Percentiles rank a stretch among this genome's conserved stretches.
These are phyloP conservation scores for Auriscalpium microsporum DNA, from an alignment of 768 basidiomycete species.

Conservation along the genomic window DNA sequence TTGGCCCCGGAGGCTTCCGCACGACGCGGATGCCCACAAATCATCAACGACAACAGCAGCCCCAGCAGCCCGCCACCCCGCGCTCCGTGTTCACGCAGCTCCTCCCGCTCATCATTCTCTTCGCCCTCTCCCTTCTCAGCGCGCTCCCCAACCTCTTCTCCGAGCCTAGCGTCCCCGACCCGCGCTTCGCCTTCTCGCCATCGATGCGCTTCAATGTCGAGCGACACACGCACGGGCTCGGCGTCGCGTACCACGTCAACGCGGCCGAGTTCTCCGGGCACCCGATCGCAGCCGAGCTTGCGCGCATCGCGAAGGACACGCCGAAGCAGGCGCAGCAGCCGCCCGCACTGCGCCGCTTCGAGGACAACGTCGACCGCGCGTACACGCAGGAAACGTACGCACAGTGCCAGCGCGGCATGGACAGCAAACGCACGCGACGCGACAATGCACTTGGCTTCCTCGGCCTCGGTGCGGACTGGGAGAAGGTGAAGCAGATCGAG, in stretches of 20 bases:
- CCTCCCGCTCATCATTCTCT: conserved; percentile 75
- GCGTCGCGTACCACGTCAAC: conserved; percentile 82
- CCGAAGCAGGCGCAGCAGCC: conserved; percentile 7
- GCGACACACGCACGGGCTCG: conserved; percentile 60
- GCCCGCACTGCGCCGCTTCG: conserved; percentile 52
- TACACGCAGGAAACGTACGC: conserved; percentile 65
- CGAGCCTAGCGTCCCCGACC: conserved; percentile 65
- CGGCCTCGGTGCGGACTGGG: conserved; percentile 89
- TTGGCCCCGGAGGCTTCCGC: conserved; percentile 79
- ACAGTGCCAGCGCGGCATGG: conserved; percentile 63
- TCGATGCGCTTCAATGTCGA: conserved; percentile 58
- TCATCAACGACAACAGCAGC: conserved; percentile 26
- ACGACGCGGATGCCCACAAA: conserved; percentile 48
- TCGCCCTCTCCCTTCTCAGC: conserved; percentile 76
- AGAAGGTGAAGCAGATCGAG: conserved; percentile 71
- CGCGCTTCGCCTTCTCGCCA: conserved; percentile 62
- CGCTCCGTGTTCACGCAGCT: conserved; percentile 69
- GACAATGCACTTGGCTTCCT: conserved; percentile 81
- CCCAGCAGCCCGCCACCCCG: conserved; percentile 36
- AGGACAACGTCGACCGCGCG: conserved; percentile 63
- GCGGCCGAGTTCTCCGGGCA: conserved; percentile 66
- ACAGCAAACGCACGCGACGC: conserved; percentile 59
- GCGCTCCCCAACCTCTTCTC: conserved; percentile 71
- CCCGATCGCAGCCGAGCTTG: conserved; percentile 68
- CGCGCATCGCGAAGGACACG: conserved; percentile 27